Conservation (phyloP, 371 early-diverging fungal genomes). For the Rhizopus stolonifer region DNA sequence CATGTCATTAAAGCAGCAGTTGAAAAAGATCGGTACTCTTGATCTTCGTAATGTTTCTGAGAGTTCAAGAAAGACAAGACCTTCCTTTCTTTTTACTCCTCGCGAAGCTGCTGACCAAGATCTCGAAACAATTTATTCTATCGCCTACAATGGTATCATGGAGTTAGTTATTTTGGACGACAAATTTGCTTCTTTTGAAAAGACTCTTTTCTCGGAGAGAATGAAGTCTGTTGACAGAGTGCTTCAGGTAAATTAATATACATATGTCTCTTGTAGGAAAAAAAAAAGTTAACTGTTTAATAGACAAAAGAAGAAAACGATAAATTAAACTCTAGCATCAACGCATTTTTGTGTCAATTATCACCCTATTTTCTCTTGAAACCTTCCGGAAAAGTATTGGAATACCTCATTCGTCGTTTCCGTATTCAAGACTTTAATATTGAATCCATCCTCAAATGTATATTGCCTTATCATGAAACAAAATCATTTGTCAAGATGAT, state of each 20-base stretch:
- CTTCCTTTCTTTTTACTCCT: slow-evolving; percentile 82
- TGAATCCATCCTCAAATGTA: slow-evolving; percentile 70
- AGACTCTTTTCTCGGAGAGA: slow-evolving; percentile 79
- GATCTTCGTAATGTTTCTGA: slow-evolving; percentile 54
- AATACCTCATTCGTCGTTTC: slow-evolving; percentile 93
- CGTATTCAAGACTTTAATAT: slow-evolving; percentile 86
- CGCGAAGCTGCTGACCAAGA: slow-evolving; percentile 89
- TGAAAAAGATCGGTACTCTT: slow-evolving; percentile 65
- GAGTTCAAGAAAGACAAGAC: slow-evolving; percentile 54
- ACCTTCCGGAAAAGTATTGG: slow-evolving; percentile 84
- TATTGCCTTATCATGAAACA: slow-evolving; percentile 93
- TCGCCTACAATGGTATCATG: slow-evolving; percentile 80
- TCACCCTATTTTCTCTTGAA: slow-evolving; percentile 83
- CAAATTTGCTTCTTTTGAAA: slow-evolving; percentile 69
- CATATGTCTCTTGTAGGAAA: not conserved
- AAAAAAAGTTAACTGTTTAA: too few species aligned
- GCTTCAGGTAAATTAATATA: slow-evolving; percentile 49
- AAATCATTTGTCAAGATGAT: slow-evolving; percentile 82
- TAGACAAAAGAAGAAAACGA: slow-evolving; percentile 82
- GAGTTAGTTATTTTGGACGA: slow-evolving; percentile 70
- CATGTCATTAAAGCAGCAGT: slow-evolving; percentile 65
- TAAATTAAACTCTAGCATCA: slow-evolving; percentile 75
- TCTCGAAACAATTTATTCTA: slow-evolving; percentile 80
- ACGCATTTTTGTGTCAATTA: slow-evolving; percentile 68
- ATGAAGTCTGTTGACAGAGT: slow-evolving; percentile 81